phyloP scores from a whole-genome alignment of 2,329 filamentous ascomycete species.

The Cucurbitaria berberidis region DNA sequence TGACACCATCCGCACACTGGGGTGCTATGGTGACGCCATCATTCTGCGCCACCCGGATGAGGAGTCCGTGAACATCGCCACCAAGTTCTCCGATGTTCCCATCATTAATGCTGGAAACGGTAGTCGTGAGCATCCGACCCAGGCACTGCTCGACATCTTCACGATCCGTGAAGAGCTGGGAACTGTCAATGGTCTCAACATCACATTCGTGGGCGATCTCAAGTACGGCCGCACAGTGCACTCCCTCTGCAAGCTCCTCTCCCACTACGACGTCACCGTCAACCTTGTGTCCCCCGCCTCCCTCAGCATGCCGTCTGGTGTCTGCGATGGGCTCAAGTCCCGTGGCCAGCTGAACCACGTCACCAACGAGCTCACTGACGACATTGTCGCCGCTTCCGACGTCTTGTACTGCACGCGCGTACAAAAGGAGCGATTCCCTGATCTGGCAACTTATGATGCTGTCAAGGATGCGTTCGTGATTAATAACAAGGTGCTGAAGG shows the following conservation, averaged over 20 bases:
- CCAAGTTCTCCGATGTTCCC: conserved; percentile 86
- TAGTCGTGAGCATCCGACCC: conserved; percentile 93
- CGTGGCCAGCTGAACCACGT: conserved; percentile 81
- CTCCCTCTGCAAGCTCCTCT: conserved; percentile 90
- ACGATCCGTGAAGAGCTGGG: conserved; percentile 97
- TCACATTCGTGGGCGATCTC: conserved; percentile 94
- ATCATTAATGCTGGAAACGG: conserved; percentile 98
- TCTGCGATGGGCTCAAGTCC: conserved; percentile 72
- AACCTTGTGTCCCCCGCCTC: conserved; percentile 87
- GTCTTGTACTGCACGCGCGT: conserved; percentile 97
- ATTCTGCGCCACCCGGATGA: conserved; percentile 94
- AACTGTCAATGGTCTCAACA: conserved; percentile 91
- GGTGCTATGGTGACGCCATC: conserved; percentile 92
- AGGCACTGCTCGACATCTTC: conserved; percentile 96
- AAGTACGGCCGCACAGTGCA: conserved; percentile 94
- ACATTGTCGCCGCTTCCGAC: conserved; percentile 85
- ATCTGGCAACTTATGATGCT: conserved; percentile 77
- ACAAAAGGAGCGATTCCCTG: conserved; percentile 94
- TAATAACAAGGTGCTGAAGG: conserved; percentile 86
- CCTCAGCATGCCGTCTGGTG: conserved; percentile 75
- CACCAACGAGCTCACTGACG: conserved; percentile 78
- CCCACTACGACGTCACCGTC: conserved; percentile 92
- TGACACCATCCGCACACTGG: conserved; percentile 91
- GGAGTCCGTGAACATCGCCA: conserved; percentile 77
- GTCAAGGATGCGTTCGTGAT: conserved; percentile 90